phyloP scores from a whole-genome alignment of 75 land plant species.

The Sequoiadendron giganteum region DNA sequence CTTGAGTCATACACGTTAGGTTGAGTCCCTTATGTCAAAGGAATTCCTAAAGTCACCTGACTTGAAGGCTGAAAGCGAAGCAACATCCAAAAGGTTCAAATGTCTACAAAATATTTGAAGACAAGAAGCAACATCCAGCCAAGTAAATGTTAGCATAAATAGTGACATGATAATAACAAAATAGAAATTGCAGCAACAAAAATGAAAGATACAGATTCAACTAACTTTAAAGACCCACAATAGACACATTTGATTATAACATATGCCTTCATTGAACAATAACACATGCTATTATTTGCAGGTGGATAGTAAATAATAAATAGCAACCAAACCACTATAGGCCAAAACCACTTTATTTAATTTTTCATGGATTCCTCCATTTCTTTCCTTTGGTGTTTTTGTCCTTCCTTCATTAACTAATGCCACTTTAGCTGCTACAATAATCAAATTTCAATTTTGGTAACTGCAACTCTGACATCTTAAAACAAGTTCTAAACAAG shows the following conservation, averaged over 20 bases:
- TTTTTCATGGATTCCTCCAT: conserved; percentile 50
- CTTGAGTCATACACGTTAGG: neutral
- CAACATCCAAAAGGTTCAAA: neutral
- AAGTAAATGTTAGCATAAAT: neutral
- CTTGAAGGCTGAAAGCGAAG: neutral
- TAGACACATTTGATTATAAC: too few relatives aligned
- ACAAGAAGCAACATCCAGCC: neutral
- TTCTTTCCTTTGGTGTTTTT: neutral
- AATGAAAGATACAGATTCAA: neutral
- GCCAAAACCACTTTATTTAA: conserved; percentile 93
- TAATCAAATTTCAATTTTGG: neutral
- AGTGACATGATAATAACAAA: neutral
- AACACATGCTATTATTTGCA: too few relatives aligned
- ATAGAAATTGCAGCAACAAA: neutral
- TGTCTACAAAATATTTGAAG: neutral
- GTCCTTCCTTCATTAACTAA: neutral
- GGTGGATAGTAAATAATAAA: neutral
- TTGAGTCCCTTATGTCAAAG: neutral
- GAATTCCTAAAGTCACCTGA: neutral
- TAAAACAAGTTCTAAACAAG: neutral
- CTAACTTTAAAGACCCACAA: neutral
- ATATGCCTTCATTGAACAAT: too few relatives aligned
- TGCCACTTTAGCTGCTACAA: neutral
- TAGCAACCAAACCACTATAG: conserved; percentile 67
- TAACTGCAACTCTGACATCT: neutral